phyloP scores from a whole-genome alignment of 345 rosid genomes.

The Eutrema heterophyllum region DNA sequence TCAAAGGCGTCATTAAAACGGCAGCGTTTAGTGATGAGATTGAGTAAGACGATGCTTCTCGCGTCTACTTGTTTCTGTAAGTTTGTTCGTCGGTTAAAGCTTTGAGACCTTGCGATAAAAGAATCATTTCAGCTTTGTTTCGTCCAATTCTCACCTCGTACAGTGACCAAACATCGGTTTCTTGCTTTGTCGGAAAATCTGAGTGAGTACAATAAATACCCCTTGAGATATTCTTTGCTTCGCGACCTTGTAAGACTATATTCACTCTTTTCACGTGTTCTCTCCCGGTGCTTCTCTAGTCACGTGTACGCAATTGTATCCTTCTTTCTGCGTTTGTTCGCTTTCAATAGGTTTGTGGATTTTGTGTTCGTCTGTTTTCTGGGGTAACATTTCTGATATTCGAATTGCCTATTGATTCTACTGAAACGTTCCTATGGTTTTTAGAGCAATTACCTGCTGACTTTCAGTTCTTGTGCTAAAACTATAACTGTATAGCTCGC shows the following conservation, averaged over 20 bases:
- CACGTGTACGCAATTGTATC: not conserved
- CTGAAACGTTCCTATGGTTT: not conserved
- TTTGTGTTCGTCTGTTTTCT: not conserved
- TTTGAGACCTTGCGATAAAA: not conserved
- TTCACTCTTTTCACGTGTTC: slow-evolving; percentile 18
- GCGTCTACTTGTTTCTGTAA: not conserved
- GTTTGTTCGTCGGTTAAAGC: not conserved
- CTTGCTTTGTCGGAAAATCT: slow-evolving; percentile 14
- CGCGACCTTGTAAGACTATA: slow-evolving; percentile 1
- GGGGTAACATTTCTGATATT: not conserved
- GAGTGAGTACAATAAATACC: not conserved
- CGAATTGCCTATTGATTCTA: not conserved
- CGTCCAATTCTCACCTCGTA: not conserved
- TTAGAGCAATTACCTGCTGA: not conserved
- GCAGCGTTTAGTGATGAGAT: not conserved
- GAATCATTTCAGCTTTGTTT: not conserved
- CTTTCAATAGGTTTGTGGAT: not conserved
- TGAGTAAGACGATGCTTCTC: not conserved
- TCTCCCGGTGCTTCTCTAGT: slow-evolving; percentile 1
- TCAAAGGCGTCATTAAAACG: not conserved
- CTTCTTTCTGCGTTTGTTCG: not conserved
- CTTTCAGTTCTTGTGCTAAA: not conserved
- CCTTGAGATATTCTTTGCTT: slow-evolving; percentile 28
- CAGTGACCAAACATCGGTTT: not conserved
- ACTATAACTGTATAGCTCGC: not conserved